Percentiles rank a stretch among this genome's conserved stretches.
phyloP scores from a whole-genome alignment of 1,284 basidiomycete genomes.

The Ganoderma resinaceum region DNA sequence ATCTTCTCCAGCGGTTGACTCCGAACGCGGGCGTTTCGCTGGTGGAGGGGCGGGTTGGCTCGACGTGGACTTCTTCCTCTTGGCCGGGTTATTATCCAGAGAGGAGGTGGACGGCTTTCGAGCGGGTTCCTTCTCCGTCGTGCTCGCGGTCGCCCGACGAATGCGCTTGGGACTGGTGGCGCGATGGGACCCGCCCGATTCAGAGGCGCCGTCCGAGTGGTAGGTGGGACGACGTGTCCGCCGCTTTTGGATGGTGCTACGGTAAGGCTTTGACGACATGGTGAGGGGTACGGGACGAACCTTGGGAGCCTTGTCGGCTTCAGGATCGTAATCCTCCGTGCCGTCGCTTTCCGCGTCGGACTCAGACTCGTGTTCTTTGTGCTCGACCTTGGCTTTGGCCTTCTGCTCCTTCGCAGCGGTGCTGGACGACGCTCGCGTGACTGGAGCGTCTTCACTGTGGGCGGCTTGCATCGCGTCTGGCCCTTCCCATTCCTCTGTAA shows the following conservation, averaged over 20 bases:
- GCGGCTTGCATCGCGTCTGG: constrained; percentile 57
- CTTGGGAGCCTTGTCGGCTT: constrained; percentile 46
- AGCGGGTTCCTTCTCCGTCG: constrained; percentile 21
- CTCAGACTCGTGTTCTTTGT: constrained; percentile 30
- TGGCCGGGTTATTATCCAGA: constrained; percentile 36
- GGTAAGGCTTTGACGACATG: background rate
- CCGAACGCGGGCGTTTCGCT: constrained; percentile 49
- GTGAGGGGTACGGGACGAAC: constrained; percentile 44
- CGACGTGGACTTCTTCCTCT: constrained; percentile 52
- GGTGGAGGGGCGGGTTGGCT: constrained; percentile 35
- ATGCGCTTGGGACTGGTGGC: constrained; percentile 29
- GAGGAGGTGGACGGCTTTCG: constrained; percentile 33
- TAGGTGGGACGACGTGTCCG: constrained; percentile 41
- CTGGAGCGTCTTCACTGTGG: constrained; percentile 28
- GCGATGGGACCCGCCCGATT: constrained; percentile 34
- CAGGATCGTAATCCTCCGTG: constrained; percentile 77
- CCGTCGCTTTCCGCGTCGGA: constrained; percentile 60
- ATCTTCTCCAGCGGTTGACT: constrained; percentile 59
- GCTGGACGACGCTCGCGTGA: constrained; percentile 13
- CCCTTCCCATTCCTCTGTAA: constrained; percentile 76
- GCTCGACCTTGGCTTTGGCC: constrained; percentile 29
- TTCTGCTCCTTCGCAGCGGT: constrained; percentile 19
- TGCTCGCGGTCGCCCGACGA: constrained; percentile 27
- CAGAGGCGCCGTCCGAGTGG: constrained; percentile 53
- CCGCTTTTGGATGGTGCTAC: constrained; percentile 16